Conservation (phyloP, 2,329 filamentous ascomycete genomes). For the Beauveria bassiana region DNA sequence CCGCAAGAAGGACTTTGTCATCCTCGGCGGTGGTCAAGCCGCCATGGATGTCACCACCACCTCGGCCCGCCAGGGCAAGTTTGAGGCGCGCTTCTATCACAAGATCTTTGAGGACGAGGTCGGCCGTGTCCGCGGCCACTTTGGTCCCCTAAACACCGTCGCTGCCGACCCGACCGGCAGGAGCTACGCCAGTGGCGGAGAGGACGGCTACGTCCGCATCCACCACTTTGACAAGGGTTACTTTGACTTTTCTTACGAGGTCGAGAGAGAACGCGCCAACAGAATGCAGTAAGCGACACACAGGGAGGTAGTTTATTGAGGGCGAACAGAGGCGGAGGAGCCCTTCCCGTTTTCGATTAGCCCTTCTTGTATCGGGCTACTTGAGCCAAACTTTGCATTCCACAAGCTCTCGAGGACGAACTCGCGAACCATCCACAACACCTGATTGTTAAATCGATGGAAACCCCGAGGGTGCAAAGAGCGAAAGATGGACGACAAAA, state of each 20-base stretch:
- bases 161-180: slow-evolving; percentile 87
- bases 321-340: background rate
- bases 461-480: background rate
- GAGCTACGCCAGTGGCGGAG: slow-evolving; percentile 89
- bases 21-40: slow-evolving; percentile 94
- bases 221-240: slow-evolving; percentile 99
- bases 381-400: background rate
- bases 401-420: background rate
- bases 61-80: slow-evolving; percentile 90
- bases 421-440: background rate
- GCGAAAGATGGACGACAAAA: background rate
- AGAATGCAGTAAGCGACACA: slow-evolving; percentile 25
- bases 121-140: slow-evolving; percentile 92
- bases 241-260: slow-evolving; percentile 98
- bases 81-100: slow-evolving; percentile 99
- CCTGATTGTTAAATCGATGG: background rate
- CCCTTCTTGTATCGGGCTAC: background rate
- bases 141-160: slow-evolving; percentile 94
- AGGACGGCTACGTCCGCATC: slow-evolving; percentile 96
- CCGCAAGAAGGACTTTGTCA: slow-evolving; percentile 93
- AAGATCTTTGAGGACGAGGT: slow-evolving; percentile 99
- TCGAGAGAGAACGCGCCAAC: slow-evolving; percentile 73
- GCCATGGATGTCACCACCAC: slow-evolving; percentile 99
- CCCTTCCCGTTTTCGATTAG: background rate
- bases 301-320: background rate